These are phyloP conservation scores for Puccinia sorghi DNA, from an alignment of 1,284 basidiomycete species.

Conservation along the genomic window DNA sequence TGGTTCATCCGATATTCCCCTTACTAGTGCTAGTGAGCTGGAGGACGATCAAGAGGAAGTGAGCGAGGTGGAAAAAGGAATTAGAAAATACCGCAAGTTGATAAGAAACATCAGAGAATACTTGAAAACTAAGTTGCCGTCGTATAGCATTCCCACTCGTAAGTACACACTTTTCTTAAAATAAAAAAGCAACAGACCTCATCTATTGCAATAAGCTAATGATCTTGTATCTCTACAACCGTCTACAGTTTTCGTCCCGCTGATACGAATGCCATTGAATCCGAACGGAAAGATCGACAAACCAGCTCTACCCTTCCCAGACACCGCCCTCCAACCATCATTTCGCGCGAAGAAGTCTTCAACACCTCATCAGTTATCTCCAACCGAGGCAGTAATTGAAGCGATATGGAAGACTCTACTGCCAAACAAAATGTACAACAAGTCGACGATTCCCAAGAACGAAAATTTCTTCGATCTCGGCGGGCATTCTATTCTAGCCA, in stretches of 20 bases:
- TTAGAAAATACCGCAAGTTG: conserved; percentile 77
- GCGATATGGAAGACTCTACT: conserved; percentile 81
- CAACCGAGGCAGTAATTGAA: conserved; percentile 79
- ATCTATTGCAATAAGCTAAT: conserved; percentile 23
- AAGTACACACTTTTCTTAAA: conserved; percentile 56
- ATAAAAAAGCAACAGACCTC: background rate
- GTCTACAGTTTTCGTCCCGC: conserved; percentile 82
- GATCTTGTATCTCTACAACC: background rate
- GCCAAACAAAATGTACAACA: conserved; percentile 68
- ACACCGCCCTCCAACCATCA: conserved; percentile 75
- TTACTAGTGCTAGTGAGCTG: conserved; percentile 67
- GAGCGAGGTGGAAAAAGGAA: conserved; percentile 68
- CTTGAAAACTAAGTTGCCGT: conserved; percentile 94
- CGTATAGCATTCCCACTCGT: conserved; percentile 86
- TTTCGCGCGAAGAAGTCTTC: conserved; percentile 55
- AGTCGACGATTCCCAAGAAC: conserved; percentile 73
- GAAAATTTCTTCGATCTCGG: conserved; percentile 99
- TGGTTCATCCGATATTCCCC: conserved; percentile 63
- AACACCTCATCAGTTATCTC: conserved; percentile 61
- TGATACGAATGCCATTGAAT: conserved; percentile 93
- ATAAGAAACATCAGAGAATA: conserved; percentile 94
- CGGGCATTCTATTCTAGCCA: conserved; percentile 97
- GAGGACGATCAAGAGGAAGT: conserved; percentile 66
- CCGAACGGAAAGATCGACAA: conserved; percentile 99
- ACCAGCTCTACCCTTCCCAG: conserved; percentile 96